These are phyloP conservation scores for Periglandula ipomoeae DNA, from an alignment of 2,329 filamentous ascomycete species.

Conservation along the genomic window DNA sequence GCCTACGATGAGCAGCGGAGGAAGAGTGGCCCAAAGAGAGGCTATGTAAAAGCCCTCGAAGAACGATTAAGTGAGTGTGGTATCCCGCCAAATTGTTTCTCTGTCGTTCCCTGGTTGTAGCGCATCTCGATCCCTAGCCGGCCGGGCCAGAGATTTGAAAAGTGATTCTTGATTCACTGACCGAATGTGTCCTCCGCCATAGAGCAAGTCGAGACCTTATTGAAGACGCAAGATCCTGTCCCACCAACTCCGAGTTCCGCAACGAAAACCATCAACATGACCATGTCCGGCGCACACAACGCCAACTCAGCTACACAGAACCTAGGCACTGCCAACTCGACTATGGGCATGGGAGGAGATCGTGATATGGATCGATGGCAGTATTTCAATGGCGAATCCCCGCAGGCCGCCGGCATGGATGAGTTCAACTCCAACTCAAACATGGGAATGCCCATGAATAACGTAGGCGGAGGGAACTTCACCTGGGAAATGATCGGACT, in stretches of 20 bases:
- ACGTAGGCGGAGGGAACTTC: conserved; percentile 45
- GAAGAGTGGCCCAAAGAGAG: conserved; percentile 90
- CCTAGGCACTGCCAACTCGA: conserved; percentile 31
- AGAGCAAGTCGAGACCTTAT: conserved; percentile 89
- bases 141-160: no score
- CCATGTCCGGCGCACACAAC: conserved; percentile 15
- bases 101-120: background rate
- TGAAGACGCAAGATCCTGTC: conserved; percentile 60
- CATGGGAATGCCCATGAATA: conserved; percentile 40
- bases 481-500: conserved; percentile 70
- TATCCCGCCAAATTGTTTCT: background rate
- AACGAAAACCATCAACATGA: conserved; percentile 22
- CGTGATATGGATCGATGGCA: conserved; percentile 46
- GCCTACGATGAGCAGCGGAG: conserved; percentile 86
- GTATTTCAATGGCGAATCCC: conserved; percentile 46
- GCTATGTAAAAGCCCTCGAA: conserved; percentile 90
- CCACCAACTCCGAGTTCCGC: conserved; percentile 15
- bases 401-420: conserved; percentile 37
- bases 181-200: background rate
- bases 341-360: conserved; percentile 37
- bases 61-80: conserved; percentile 69
- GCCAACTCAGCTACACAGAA: conserved; percentile 20
- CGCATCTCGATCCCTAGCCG: background rate
- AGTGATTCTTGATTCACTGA: background rate
- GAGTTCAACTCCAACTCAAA: conserved; percentile 47